Evolutionary conservation across 176 grass and related monocot genomes (phyloP), one percentile per base, ranked within the genome.

Genomic region (maize (Zea mays)): DNA sequence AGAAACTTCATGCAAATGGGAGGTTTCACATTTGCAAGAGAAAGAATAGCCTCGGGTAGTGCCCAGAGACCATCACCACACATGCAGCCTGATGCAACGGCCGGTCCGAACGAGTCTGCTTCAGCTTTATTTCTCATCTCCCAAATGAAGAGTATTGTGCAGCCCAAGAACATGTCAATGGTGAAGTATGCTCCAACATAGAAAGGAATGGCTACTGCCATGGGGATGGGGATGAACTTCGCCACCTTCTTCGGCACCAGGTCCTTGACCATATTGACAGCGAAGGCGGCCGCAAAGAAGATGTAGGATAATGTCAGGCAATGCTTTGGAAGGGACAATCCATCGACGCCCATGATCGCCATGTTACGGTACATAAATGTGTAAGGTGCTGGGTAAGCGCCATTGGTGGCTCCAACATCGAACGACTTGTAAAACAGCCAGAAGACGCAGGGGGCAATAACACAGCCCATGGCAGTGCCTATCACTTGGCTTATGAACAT

Each of bases 401-500:
- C 71, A 66, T 12, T 73, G 6, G 8, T 68, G 2, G 3, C n/a
- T 37, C 85, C 85, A 14, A 91, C 59, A 45, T 91, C 19, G 42
- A 91, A 91, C 62, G 89, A 83, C 78, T 82, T 82, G 85, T 78
- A 87, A 64, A 91, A 91, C 5, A 88, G 73, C 85, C 85, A 91
- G 45, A 91, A 91, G 67, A 91, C 55, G n/a, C 77, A 91, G 19
- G 89, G 89, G 4, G 78, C 52, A 19, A 85, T 64, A 13, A 91
- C 82, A 52, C 89, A 91, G 3, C 86, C 80, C 74, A 96, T 96
- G 63, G 78, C 83, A 8, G 92, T 87, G 59, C 92, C 89, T 11
- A 87, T 85, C 45, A 91, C 83, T 77, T 95, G 92, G 75, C 92
- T 94, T 39, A 94, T 12, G 44, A 94, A 91, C 92, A 94, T 94